A percentile compares a stretch with the other conserved stretches of the same genome.
These are phyloP conservation scores for Beauveria varroae DNA, from an alignment of 2,329 filamentous ascomycete species.

Conservation along the genomic window DNA sequence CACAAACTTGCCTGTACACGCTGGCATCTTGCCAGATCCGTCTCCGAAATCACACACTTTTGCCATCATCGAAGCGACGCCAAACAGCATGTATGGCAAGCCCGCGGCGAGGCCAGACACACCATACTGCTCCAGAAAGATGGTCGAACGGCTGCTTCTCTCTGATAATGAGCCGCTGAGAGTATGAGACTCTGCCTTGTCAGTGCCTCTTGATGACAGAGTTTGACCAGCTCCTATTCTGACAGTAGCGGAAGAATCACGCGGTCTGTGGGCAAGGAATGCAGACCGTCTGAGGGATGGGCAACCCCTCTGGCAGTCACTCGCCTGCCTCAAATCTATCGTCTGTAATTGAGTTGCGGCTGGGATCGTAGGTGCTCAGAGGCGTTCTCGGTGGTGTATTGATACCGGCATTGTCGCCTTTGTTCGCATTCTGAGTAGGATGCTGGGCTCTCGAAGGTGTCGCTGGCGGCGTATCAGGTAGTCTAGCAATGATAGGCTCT, in stretches of 20 bases:
- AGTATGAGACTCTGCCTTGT: too few species aligned
- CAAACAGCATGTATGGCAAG: background rate
- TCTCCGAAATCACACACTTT: background rate
- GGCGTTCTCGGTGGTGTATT: background rate
- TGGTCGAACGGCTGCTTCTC: background rate
- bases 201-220: too few species aligned
- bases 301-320: too few species aligned
- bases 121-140: conserved; percentile 2
- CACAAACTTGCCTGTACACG: background rate
- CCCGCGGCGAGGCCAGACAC: background rate
- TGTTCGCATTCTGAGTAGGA: background rate
- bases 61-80: background rate
- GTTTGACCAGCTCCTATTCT: too few species aligned
- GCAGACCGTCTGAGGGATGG: too few species aligned
- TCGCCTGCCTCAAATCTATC: too few species aligned
- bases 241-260: too few species aligned
- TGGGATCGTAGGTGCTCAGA: background rate
- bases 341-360: background rate
- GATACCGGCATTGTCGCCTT: background rate
- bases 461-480: background rate
- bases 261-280: too few species aligned
- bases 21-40: background rate
- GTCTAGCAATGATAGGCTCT: background rate
- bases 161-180: background rate
- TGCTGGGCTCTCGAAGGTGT: background rate